Base-by-base conservation (phyloP, 192 early-diverging fungal species). In the Coemansia biformis region DNA sequence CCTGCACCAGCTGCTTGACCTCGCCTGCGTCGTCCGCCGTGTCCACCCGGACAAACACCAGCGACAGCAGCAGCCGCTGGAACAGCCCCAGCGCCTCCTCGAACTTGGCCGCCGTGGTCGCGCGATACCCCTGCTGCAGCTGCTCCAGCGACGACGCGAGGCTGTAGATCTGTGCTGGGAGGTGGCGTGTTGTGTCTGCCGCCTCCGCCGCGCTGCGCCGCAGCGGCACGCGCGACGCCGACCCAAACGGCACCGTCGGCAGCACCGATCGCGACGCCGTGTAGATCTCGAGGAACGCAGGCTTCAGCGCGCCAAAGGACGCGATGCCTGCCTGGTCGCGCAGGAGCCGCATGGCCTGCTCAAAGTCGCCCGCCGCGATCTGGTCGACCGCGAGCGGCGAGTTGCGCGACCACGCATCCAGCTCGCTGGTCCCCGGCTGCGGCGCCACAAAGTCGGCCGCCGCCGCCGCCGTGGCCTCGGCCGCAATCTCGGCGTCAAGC, bases 301-400 rank as follows among this genome's bases (percentile, higher is more conserved):
- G 78, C 76, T 93, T 94, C 26, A 99, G 78, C 9, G 90, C 88
- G 33, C 79, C 87, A 82, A 99, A 99, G 69, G 91, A 91, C 21
- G 85, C 80, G 51, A 86, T 82, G 22, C 96, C 96, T n/a, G 83
- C 82, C 77, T 97, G 93, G 21, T 86, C 79, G 62, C 90, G 91
- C 33, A 99, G 77, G 32, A 93, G 64, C 84, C 88, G 81, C 90
- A 99, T 96, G 2, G 93, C 96, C 23, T 81, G 84, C 52, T 95
- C 93, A 63, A 95, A 97, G 18, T 87, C 84, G 34, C 96, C 96
- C 11, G 93, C 93, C 0, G 92, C 91, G 59, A 95, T 83, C 57
- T 96, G 93, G 66, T 99, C 93, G 0, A 81, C 89, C 12, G 93
- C 89, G 45, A 91, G 72, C 17, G 73, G 70, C 5, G 93, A 96